Evolutionary conservation across 1,284 basidiomycete species (phyloP), one percentile per base, ranked within the genome.

Genomic region (Paramarasmius palmivorus): DNA sequence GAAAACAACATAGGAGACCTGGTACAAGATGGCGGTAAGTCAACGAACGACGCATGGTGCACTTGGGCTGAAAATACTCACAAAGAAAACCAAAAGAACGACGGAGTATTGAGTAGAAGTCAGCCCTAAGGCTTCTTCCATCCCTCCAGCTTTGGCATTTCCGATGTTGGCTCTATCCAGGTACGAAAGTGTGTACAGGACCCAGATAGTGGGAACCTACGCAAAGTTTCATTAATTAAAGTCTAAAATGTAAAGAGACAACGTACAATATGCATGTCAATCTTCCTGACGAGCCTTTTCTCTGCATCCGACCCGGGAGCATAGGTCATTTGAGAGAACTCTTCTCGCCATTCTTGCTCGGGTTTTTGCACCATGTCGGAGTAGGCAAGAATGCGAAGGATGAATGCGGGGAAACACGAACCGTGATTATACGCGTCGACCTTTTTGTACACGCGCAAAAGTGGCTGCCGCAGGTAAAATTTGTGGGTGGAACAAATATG

Each of bases 61-160:
- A n/a, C n/a, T n/a, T n/a, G n/a, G n/a, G n/a, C n/a, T n/a, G n/a
- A n/a, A 40, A 17, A 17, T 15, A 44, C 20, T 22, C 3, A 65
- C 51, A 64, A 68, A 65, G 67, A 66, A 64, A 44, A 61, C 52
- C 10, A 61, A 54, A 5, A 64, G 55, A n/a, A 63, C 52, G 38
- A 61, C 53, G 25, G 59, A 60, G 47, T 64, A 64, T 29, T 63
- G 61, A 35, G 37, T 63, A 26, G 59, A 60, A 3, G 61, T 60
- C 14, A 74, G 66, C 7, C 57, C 41, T 8, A 74, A 65, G 25
- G 65, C 57, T 22, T 49, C 54, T 39, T 68, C 63, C 58, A 74
- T 69, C 15, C 73, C 73, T 34, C 70, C 72, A 2, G 71, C 41
- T 37, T 68, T 63, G 9, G 72, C 72, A 54, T 73, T 73, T 23